Evolutionary conservation across 2,329 filamentous ascomycete species (phyloP), one percentile per base, ranked within the genome.

Genomic region (Penicillium sp.): DNA sequence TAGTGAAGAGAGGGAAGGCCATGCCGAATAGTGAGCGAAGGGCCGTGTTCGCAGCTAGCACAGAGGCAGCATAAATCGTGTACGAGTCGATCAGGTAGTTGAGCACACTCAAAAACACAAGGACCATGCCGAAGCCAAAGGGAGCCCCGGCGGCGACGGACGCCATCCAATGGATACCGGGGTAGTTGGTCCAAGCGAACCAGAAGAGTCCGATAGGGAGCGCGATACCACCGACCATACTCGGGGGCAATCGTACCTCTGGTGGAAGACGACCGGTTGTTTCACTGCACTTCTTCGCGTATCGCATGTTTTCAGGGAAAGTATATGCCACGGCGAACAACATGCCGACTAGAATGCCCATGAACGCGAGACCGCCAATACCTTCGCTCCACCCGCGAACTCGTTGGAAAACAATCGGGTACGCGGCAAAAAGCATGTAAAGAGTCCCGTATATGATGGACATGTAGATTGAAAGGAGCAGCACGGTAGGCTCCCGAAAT

Each of bases 151-250:
- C 75, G 10, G 75, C 69, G 54, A 78, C 72, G 16, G 71, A 71
- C 1, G 69, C 73, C 61, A 77, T 72, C 76, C 76, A 78, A 66
- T 77, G 75, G 54, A 77, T 70, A 11, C 68, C 71, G 63, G 72
- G 78, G 51, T 75, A 81, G 54, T 84, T 83, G 0, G 84, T 85
- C 84, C 84, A 87, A 0, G 83, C 84, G 56, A 86, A 83, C 83
- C 83, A 85, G 72, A 86, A 85, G 1, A 86, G 76, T 10, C 83
- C 82, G 43, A 85, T 75, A 0, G 86, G 85, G 42, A 88, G 75
- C 6, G 76, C 73, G 26, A 84, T 77, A 56, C 76, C 78, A 16
- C 81, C 81, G 3, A 82, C 63, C 57, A 83, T 81, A 46, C 75
- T 77, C 6, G 82, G 79, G 0, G 83, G 82, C 0, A 85, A 70